Percentiles rank a stretch among this genome's conserved stretches.
phyloP scores from a whole-genome alignment of 2,329 filamentous ascomycete genomes.

The Colletotrichum melonis region DNA sequence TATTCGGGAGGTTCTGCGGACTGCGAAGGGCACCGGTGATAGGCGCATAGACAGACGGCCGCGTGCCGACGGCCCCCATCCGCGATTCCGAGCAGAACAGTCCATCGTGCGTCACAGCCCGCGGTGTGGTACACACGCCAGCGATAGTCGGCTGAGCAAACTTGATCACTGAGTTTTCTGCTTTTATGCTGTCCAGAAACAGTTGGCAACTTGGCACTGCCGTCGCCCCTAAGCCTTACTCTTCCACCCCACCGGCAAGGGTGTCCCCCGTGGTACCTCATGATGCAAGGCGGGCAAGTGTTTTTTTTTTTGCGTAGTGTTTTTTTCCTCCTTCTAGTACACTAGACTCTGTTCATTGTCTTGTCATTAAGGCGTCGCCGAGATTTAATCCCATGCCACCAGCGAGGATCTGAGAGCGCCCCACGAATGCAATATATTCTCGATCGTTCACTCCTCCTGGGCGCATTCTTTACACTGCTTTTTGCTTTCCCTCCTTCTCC shows the following conservation, averaged over 20 bases:
- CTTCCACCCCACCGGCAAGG: constrained; percentile 5
- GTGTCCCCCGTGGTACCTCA: background rate
- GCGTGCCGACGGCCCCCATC: background rate
- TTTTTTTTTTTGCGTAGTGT: background rate
- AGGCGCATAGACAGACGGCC: background rate
- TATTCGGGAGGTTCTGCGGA: background rate
- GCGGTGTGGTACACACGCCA: background rate
- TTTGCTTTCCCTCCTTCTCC: background rate
- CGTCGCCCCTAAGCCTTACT: background rate
- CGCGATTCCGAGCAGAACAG: background rate
- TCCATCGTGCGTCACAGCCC: constrained; percentile 9
- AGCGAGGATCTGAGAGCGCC: background rate
- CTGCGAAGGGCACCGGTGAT: background rate
- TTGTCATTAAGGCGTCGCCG: background rate
- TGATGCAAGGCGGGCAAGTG: constrained; percentile 9
- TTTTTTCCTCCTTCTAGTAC: constrained; percentile 3
- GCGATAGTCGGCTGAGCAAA: constrained; percentile 3
- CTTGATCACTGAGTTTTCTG: background rate
- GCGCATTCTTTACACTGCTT: background rate
- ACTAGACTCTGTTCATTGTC: background rate
- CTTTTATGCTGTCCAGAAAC: background rate
- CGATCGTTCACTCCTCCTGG: background rate
- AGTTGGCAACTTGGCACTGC: background rate
- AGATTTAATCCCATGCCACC: background rate
- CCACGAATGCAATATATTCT: constrained; percentile 1